Percentiles rank a stretch among this genome's conserved stretches.
phyloP scores from a whole-genome alignment of 257 asterid species.

The Rauvolfia tetraphylla region DNA sequence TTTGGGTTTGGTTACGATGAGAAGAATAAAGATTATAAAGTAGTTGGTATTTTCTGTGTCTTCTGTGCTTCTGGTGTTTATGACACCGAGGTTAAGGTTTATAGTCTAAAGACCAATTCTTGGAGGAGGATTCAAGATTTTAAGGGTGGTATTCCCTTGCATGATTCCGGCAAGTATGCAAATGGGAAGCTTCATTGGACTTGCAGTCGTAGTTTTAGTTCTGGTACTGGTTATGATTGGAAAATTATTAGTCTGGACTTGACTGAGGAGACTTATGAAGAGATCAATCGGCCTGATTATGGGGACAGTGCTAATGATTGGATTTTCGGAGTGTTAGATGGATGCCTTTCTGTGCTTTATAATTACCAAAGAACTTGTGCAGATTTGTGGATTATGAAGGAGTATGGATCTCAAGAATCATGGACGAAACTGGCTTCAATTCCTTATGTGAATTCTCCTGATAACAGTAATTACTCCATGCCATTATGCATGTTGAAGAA shows the following conservation, averaged over 20 bases:
- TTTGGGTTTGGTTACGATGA: slow-evolving; percentile 35
- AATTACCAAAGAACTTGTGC: slow-evolving; percentile 12
- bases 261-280: slow-evolving; percentile 34
- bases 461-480: slow-evolving; percentile 13
- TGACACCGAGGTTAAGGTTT: slow-evolving; percentile 36
- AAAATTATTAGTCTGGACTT: slow-evolving; percentile 45
- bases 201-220: slow-evolving; percentile 12
- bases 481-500: slow-evolving; percentile 36
- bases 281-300: slow-evolving; percentile 31
- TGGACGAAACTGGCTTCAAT: slow-evolving; percentile 46
- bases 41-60: slow-evolving; percentile 38
- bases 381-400: slow-evolving; percentile 52
- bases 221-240: slow-evolving; percentile 26
- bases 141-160: slow-evolving; percentile 25
- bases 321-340: slow-evolving; percentile 33
- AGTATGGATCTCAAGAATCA: slow-evolving; percentile 28
- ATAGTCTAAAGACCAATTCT: slow-evolving; percentile 40
- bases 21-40: slow-evolving; percentile 42
- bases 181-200: slow-evolving; percentile 64
- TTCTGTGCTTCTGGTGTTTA: slow-evolving; percentile 11
- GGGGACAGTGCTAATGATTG: slow-evolving; percentile 20
- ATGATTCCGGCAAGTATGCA: slow-evolving; percentile 31
- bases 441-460: slow-evolving; percentile 31
- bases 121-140: slow-evolving; percentile 44
- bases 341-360: slow-evolving; percentile 37